Conservation (phyloP, 768 basidiomycete species). For the Auricularia auricula-judae region DNA sequence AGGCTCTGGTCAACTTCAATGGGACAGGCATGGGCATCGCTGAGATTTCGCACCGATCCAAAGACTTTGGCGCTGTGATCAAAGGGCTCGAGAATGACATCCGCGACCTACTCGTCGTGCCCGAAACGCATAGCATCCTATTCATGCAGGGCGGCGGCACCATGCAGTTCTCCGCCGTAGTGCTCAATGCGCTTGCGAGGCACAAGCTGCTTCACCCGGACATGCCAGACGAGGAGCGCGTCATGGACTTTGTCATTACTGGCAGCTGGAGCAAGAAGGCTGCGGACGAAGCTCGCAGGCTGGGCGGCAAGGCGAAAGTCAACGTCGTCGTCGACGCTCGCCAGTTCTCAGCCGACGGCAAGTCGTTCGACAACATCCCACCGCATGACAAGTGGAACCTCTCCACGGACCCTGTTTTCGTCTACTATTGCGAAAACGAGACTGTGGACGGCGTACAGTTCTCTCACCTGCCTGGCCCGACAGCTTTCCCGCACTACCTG, state of each 20-base stretch:
- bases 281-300: slow-evolving; percentile 64
- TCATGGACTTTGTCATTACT: slow-evolving; percentile 83
- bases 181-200: slow-evolving; percentile 82
- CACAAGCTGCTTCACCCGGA: slow-evolving; percentile 68
- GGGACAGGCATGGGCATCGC: slow-evolving; percentile 90
- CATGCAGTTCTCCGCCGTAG: slow-evolving; percentile 82
- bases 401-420: slow-evolving; percentile 70
- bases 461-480: slow-evolving; percentile 35
- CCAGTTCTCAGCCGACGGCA: slow-evolving; percentile 46
- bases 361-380: slow-evolving; percentile 74
- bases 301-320: slow-evolving; percentile 45
- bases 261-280: slow-evolving; percentile 91
- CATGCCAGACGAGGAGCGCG: slow-evolving; percentile 38
- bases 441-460: slow-evolving; percentile 95
- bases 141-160: slow-evolving; percentile 95
- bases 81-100: slow-evolving; percentile 51
- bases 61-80: slow-evolving; percentile 71
- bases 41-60: slow-evolving; percentile 91
- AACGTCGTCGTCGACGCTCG: slow-evolving; percentile 67
- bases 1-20: slow-evolving; percentile 82
- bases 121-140: slow-evolving; percentile 72
- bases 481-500: slow-evolving; percentile 75
- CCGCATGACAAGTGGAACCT: slow-evolving; percentile 62
- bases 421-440: slow-evolving; percentile 99
- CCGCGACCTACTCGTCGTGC: slow-evolving; percentile 69